Base-by-base conservation (phyloP, 1,284 basidiomycete genomes). In the Gomphus bonarii region DNA sequence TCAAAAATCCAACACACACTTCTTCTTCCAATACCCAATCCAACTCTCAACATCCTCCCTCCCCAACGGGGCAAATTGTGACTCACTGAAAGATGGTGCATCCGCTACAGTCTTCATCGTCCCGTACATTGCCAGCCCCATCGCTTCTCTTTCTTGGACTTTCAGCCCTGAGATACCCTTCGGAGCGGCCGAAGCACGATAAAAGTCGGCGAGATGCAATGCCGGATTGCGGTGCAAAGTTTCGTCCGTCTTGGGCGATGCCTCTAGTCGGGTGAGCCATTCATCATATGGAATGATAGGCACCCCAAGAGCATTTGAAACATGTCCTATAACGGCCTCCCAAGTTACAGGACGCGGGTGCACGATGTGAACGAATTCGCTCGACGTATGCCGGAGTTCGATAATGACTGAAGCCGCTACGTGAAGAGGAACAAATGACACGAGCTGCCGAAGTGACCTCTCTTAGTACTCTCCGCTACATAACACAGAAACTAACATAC, bases 351-450 rank as follows among this genome's bases (percentile, higher is more conserved):
- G 66, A 16, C 61, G 62, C 9, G 68, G 66, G 49, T 70, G 67
- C 3, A 63, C 65, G 40, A 68, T 49, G 50, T 70, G 67, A 6
- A 48, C 56, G 31, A 47, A 58, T 16, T 40, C 14, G 18, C 25
- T 18, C n/a, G 38, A 36, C 14, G 50, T 47, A 30, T 58, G 35
- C 14, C 56, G 56, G 14, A 53, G 42, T 18, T 70, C 69, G 20
- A 68, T 59, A 7, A 70, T 50, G 31, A 63, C 63, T 3, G 60
- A 42, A 3, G 70, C 70, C 9, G 69, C 70, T 11, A 59, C 52
- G 50, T 71, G 61, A 28, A 67, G 59, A 12, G 69, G 68, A 11
- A 71, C 55, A 68, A 70, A 73, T 0, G 68, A 65, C 14, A 69
- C 57, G 11, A 49, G 44, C 68, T 68, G 50, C 1, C n/a, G n/a